These are phyloP conservation scores for Aspergillus biplanus DNA, from an alignment of 495 filamentous ascomycete species.

Conservation along the genomic window DNA sequence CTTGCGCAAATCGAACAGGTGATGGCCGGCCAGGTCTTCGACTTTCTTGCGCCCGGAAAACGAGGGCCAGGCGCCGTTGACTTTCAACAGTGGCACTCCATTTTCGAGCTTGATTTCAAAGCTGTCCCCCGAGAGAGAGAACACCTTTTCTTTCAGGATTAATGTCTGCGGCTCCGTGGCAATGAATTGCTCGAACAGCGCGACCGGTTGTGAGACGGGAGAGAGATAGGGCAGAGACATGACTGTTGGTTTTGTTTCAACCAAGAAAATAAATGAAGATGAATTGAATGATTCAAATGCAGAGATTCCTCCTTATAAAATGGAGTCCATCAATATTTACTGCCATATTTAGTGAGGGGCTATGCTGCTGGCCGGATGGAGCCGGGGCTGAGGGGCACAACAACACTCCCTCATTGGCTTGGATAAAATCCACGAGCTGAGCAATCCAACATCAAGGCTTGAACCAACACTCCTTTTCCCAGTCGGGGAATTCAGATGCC, in stretches of 20 bases:
- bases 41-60: slow-evolving; percentile 5
- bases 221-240: background rate
- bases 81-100: slow-evolving; percentile 2
- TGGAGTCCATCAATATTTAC: background rate
- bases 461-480: too few relatives aligned
- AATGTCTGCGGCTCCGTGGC: slow-evolving; percentile 50
- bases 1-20: slow-evolving; percentile 5
- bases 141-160: slow-evolving; percentile 57
- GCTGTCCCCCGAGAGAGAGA: slow-evolving; percentile 58
- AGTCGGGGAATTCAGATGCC: too few relatives aligned
- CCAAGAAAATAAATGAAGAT: background rate
- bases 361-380: background rate
- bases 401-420: too few relatives aligned
- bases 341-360: background rate
- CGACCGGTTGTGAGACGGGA: slow-evolving; percentile 27
- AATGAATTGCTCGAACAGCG: slow-evolving; percentile 54
- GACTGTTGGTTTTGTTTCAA: background rate
- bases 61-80: background rate
- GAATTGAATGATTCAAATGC: background rate
- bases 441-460: too few relatives aligned
- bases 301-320: background rate
- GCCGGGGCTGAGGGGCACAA: too few relatives aligned
- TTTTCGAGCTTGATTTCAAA: slow-evolving; percentile 5
- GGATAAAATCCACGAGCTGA: too few relatives aligned
- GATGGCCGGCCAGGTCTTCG: background rate